Evolutionary conservation across 2,329 filamentous ascomycete species (phyloP), one percentile per base, ranked within the genome.

Genomic region (Arthrobotrys sphaeroides): DNA sequence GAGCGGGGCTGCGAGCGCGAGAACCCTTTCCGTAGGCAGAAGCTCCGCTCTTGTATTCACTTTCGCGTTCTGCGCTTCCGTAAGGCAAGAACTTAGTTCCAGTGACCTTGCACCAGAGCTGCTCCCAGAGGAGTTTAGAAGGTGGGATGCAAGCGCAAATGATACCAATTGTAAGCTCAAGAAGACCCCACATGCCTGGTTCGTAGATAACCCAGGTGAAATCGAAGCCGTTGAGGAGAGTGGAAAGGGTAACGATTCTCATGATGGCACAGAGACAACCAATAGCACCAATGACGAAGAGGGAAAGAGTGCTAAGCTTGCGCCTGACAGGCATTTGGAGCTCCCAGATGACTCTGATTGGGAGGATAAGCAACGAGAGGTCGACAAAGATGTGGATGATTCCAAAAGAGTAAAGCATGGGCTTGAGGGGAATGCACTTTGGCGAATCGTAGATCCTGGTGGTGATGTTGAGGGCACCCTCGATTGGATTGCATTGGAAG

Each of bases 111-210:
- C 62, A 53, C 31, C 45, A 69, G 28, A 70, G 51, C 16, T 76
- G 57, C 18, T 70, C 66, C 49, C 68, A 70, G 18, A 76, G 66
- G 24, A 76, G 64, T 24, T 76, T 76, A 16, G 72, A 69, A 20
- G 72, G 72, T 16, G 72, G 72, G 31, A 76, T 76, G 28, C 64
- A 76, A 13, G 72, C 72, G n/a, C 72, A 76, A 24, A 76, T 76
- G 24, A 76, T 76, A 31, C 72, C 72, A 40, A 76, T 70, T 4
- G 64, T 69, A n/a, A 76, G 49, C 22, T 76, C 72, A 2, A 76
- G 49, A 10, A 69, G 57, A 36, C 72, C 70, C 72, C 72, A 76
- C 72, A 76, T 76, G 5, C 72, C 72, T 24, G 72, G 72, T 9
- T 76, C 72, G 22, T 69, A 76, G 57, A 76, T 76, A 2, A 60